Evolutionary conservation across 345 rosid genomes (phyloP), one percentile per base, ranked within the genome.

Genomic region (Salix caprea): DNA sequence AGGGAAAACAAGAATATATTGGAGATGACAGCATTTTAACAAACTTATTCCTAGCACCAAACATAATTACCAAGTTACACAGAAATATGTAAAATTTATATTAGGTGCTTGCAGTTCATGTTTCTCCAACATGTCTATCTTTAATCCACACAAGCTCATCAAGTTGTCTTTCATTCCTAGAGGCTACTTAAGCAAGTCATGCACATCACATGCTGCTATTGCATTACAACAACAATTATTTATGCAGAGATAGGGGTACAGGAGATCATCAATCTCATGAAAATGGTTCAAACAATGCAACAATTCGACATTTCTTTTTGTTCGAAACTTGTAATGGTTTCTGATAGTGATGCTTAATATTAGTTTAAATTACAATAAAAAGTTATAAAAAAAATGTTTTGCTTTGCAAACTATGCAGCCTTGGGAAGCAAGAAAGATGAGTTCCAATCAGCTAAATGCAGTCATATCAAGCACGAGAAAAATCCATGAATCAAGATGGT

Each of bases 1-100:
- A 61, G 52, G 48, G 42, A 78, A 85, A 82, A 75, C 65, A 86
- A 84, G 44, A 23, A 66, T 50, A 42, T n/a, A 67, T 9, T n/a
- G 56, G 23, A 62, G 11, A 73, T 34, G 48, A 50, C 14, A 74
- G 24, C 46, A 66, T 34, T 24, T 32, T 37, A 32, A 36, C 39
- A 67, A 4, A 26, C 7, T 39, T 7, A 37, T 60, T 58, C 6
- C n/a, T 18, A 24, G 37, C 37, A 24, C n/a, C 36, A 76, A 14
- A 39, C 19, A 40, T 58, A 52, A 76, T 28, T 48, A 13, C 44
- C 2, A 34, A 44, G 48, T 37, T 36, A 15, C 34, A 39, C 3
- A 16, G 44, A 37, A 75, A 14, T 58, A 60, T 7, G n/a, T 39
- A 26, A 32, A 5, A 37, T 24, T 61, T 37, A 58, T 24, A 61